A percentile compares a stretch with the other conserved stretches of the same genome.
Conservation (phyloP, 768 basidiomycete genomes). For the Asterophora parasitica region DNA sequence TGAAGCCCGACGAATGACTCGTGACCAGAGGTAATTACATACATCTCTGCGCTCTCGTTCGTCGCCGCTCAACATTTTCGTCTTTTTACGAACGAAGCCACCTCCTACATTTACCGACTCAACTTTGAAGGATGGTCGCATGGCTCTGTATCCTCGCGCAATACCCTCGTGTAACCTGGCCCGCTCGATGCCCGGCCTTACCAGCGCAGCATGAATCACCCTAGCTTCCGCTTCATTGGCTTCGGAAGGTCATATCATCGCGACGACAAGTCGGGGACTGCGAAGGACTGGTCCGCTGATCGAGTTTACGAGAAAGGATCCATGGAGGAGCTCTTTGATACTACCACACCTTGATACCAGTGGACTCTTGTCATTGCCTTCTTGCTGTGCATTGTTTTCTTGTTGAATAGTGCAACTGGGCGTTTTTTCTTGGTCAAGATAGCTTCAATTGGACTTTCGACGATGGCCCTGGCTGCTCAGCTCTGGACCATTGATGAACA, state of each 20-base stretch:
- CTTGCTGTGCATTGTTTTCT: too few species aligned
- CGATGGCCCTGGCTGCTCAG: too few species aligned
- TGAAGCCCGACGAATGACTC: conserved; percentile 20
- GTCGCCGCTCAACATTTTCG: conserved; percentile 4
- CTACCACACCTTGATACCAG: too few species aligned
- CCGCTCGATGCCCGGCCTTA: conserved; percentile 19
- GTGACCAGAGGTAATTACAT: conserved; percentile 35
- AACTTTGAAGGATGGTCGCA: conserved; percentile 34
- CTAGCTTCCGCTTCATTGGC: conserved; percentile 38
- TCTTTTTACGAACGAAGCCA: conserved; percentile 32
- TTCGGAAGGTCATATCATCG: conserved; percentile 25
- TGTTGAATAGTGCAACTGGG: too few species aligned
- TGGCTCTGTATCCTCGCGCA: conserved; percentile 31
- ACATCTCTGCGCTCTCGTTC: background rate
- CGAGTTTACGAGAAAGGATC: background rate
- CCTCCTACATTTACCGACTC: conserved; percentile 32
- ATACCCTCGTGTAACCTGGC: conserved; percentile 33
- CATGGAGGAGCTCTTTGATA: conserved; percentile 4
- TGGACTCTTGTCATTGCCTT: too few species aligned
- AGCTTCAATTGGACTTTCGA: too few species aligned
- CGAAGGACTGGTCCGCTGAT: background rate
- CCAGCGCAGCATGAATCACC: conserved; percentile 12
- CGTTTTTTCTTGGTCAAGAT: too few species aligned
- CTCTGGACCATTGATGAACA: too few species aligned
- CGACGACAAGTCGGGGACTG: background rate